phyloP scores from a whole-genome alignment of 495 filamentous ascomycete genomes.

The Tuber aestivum region DNA sequence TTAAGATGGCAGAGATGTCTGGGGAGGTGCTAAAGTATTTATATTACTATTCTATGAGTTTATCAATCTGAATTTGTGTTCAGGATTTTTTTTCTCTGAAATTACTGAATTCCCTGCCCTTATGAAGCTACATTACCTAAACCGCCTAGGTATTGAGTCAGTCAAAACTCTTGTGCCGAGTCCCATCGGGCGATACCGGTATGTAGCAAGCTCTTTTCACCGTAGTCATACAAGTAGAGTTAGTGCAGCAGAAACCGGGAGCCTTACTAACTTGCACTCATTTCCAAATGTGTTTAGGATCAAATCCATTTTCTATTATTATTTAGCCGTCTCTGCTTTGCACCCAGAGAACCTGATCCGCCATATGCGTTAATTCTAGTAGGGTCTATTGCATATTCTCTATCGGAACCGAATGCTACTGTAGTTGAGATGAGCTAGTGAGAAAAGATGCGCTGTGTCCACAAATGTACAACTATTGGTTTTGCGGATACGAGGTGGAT shows the following conservation, averaged over 20 bases:
- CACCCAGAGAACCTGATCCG: not conserved
- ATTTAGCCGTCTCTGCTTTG: not conserved
- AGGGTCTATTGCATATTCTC: not conserved
- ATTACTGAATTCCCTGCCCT: not conserved
- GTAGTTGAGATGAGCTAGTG: not conserved
- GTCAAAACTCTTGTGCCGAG: not conserved
- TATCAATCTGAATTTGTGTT: not conserved
- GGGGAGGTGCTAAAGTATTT: not conserved
- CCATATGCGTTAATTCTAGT: not conserved
- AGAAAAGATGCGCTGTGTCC: not conserved
- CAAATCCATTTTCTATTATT: no score
- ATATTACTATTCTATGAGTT: not conserved
- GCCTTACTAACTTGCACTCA: not conserved
- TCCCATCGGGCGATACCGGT: not conserved
- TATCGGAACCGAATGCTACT: not conserved
- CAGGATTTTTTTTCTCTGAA: not conserved
- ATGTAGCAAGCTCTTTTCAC: not conserved
- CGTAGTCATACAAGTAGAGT: not conserved
- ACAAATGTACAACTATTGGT: not conserved
- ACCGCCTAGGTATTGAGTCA: not conserved
- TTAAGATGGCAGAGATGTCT: not conserved
- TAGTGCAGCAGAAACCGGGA: no score
- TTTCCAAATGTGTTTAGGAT: not conserved
- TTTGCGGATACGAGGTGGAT: not conserved
- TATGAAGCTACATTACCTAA: not conserved